These are phyloP conservation scores for Erodium texanum DNA, from an alignment of 441 rosid species.

Conservation along the genomic window DNA sequence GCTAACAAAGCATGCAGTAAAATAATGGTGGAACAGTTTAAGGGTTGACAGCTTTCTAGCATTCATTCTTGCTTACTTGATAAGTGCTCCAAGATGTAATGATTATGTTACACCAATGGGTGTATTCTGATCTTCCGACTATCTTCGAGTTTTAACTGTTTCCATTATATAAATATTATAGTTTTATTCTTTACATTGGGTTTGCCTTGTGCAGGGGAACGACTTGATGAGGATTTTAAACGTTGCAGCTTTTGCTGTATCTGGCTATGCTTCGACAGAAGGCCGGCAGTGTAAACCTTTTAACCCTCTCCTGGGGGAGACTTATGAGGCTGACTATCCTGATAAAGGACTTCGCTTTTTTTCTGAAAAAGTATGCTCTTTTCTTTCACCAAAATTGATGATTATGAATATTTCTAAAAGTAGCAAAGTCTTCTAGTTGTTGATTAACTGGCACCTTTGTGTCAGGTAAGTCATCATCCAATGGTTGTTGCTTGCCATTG, in stretches of 20 bases:
- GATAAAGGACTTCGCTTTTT: constrained; percentile 71
- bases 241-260: constrained; percentile 89
- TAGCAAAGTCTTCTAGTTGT: background rate
- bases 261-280: constrained; percentile 87
- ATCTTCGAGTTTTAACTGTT: background rate
- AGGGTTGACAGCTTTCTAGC: background rate
- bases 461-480: constrained; percentile 89
- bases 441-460: background rate
- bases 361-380: constrained; percentile 64
- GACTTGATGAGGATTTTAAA: constrained; percentile 71
- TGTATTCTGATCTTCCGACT: background rate
- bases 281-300: constrained; percentile 87
- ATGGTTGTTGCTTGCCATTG: constrained; percentile 82
- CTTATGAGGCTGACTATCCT: constrained; percentile 80
- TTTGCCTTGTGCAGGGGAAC: constrained; percentile 46
- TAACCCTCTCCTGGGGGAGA: constrained; percentile 84
- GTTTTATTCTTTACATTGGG: constrained; percentile 4
- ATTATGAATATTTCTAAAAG: background rate
- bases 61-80: background rate
- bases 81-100: background rate
- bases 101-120: background rate
- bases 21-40: background rate
- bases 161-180: background rate
- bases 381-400: background rate
- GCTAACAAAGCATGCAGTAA: background rate